Base-by-base conservation (phyloP, 495 filamentous ascomycete species). In the Cercophora newfieldiana region DNA sequence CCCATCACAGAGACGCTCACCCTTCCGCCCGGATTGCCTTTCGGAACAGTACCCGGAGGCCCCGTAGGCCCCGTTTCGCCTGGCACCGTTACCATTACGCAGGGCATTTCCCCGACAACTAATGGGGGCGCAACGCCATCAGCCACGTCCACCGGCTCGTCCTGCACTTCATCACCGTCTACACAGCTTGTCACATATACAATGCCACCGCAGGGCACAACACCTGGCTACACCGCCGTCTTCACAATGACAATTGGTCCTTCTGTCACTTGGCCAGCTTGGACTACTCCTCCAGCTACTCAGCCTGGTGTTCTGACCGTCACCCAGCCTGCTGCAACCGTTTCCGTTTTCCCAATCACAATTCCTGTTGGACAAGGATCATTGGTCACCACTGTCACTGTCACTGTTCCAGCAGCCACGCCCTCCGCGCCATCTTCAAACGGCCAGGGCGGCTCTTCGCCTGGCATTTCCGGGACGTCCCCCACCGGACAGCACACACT, bases 151-250 rank as follows among this genome's bases (percentile, higher is more conserved):
- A 19, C 7, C 18, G 51, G 37, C 24, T 59, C 60, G 12, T 29
- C 61, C 19, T 68, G 49, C 12, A 63, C 10, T 51, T 29, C 59
- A 10, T 22, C 37, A 14, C 19, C 26, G 7, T 64, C 66, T 28
- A 50, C n/a, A 19, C 28, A 58, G n/a, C 14, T 68, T 21, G 47
- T 70, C 33, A 70, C 68, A 19, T 70, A 61, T 54, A 70, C 68
- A 3, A 58, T 70, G 18, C 48, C 66, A 21, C 48, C 65, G 7
- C 18, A 31, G 7, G 68, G 68, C 30, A 63, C 61, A 16, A 57
- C 57, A 7, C 58, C 68, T 22, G 66, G 61, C 14, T 68, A 65
- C n/a, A 68, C 68, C 10, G 68, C 51, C 14, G 64, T 67, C 3
- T 66, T 66, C 64, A 69, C 68, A 1, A 22, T 58, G 22, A 65